These are phyloP conservation scores for Suillus subaureus DNA, from an alignment of 768 basidiomycete genomes.

Conservation along the genomic window DNA sequence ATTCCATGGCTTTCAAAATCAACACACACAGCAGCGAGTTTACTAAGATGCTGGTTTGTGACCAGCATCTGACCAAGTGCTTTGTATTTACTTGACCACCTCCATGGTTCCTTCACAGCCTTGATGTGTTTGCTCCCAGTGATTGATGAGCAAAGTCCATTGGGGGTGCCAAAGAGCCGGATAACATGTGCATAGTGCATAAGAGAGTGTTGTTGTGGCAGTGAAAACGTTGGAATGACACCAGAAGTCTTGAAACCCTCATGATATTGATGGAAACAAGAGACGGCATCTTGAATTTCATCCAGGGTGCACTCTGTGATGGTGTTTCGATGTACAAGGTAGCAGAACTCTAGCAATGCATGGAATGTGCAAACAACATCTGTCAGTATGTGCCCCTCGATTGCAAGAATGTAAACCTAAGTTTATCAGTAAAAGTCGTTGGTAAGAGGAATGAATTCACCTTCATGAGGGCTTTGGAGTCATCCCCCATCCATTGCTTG, in stretches of 20 bases:
- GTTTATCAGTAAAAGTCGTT: neutral
- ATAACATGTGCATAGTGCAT: conserved; percentile 26
- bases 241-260: conserved; percentile 16
- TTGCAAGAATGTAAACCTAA: conserved; percentile 8
- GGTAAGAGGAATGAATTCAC: neutral
- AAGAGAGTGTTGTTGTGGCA: conserved; percentile 24
- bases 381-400: conserved; percentile 2
- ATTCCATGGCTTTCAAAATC: conserved; percentile 17
- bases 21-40: conserved; percentile 6
- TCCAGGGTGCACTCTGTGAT: conserved; percentile 16
- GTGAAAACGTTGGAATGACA: conserved; percentile 12
- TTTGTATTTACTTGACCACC: conserved; percentile 10
- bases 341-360: conserved; percentile 31
- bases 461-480: conserved; percentile 19
- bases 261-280: conserved; percentile 22
- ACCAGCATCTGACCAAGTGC: conserved; percentile 20
- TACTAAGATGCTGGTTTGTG: conserved; percentile 28
- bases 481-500: conserved; percentile 41
- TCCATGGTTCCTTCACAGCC: conserved; percentile 31
- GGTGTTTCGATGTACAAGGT: conserved; percentile 19
- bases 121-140: conserved; percentile 21
- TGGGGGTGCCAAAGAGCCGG: conserved; percentile 28
- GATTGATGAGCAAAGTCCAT: conserved; percentile 29
- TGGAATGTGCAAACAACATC: conserved; percentile 2
- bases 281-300: conserved; percentile 13